Conservation (phyloP, 257 asterid genomes). For the Salvia rosmarinus region DNA sequence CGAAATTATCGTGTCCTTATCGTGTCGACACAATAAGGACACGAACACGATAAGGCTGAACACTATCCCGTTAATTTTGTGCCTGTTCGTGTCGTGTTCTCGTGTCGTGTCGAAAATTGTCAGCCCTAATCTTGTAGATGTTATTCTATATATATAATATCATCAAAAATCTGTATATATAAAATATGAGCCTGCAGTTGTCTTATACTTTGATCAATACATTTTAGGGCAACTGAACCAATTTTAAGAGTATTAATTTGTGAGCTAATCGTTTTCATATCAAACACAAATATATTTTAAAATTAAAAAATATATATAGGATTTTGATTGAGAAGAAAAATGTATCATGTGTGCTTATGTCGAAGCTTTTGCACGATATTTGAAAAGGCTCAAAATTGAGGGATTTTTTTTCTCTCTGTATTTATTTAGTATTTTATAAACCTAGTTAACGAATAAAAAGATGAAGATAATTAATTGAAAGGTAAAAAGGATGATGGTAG, state of each 20-base stretch:
- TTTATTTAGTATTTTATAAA: background rate
- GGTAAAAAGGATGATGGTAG: background rate
- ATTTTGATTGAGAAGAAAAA: background rate
- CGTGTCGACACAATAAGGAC: too few relatives aligned
- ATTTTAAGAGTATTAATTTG: background rate
- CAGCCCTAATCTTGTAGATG: too few relatives aligned
- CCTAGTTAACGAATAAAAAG: background rate
- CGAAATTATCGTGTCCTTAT: too few relatives aligned
- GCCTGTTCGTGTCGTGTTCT: too few relatives aligned
- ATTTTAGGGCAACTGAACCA: background rate
- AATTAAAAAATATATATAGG: background rate
- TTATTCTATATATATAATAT: too few relatives aligned
- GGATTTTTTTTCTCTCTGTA: too few relatives aligned
- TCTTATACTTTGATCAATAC: background rate
- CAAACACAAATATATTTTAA: background rate
- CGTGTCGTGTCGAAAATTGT: too few relatives aligned
- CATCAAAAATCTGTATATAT: too few relatives aligned
- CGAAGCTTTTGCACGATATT: background rate
- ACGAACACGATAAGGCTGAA: too few relatives aligned
- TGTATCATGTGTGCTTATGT: background rate
- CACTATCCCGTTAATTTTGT: too few relatives aligned
- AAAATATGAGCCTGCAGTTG: background rate
- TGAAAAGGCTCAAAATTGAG: background rate
- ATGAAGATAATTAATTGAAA: constrained; percentile 2
- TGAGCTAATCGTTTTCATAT: background rate